A percentile compares a stretch with the other conserved stretches of the same genome.
Conservation (phyloP, 2,329 filamentous ascomycete genomes). For the Epichloe brachyelytri region DNA sequence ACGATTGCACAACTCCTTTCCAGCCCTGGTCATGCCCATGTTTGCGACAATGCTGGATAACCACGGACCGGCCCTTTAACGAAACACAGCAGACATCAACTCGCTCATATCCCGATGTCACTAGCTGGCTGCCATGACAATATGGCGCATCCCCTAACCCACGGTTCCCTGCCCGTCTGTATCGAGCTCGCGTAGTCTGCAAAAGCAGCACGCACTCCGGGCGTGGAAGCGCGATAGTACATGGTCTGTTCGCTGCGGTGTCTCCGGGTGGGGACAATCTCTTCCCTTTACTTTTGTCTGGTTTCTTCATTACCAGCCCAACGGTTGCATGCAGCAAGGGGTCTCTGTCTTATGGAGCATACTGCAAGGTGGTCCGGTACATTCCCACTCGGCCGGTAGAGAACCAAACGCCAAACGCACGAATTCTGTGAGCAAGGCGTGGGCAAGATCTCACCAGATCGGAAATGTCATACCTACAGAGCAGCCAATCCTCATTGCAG, state of each 20-base stretch:
- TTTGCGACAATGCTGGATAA: slow-evolving; percentile 7
- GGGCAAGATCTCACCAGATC: not conserved
- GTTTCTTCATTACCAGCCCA: not conserved
- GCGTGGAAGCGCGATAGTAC: not conserved
- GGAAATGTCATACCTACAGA: not conserved
- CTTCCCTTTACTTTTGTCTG: not conserved
- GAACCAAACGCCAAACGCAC: not conserved
- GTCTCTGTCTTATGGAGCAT: not conserved
- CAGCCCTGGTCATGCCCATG: slow-evolving; percentile 3
- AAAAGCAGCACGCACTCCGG: not conserved
- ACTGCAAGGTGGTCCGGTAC: not conserved
- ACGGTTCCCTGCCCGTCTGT: not conserved
- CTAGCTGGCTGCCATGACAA: not conserved
- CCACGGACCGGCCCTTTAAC: slow-evolving; percentile 7
- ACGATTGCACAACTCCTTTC: slow-evolving; percentile 5
- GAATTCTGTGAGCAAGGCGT: not conserved
- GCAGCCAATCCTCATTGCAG: not conserved
- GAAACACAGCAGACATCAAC: slow-evolving; percentile 6
- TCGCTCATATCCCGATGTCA: slow-evolving; percentile 3
- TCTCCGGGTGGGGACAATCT: slow-evolving; percentile 1
- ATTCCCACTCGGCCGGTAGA: slow-evolving; percentile 4
- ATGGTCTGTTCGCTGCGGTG: slow-evolving; percentile 6
- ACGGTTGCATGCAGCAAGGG: slow-evolving; percentile 3
- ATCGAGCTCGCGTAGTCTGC: not conserved
- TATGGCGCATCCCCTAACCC: not conserved